Conservation (phyloP, 2,329 filamentous ascomycete genomes). For the Aspergillus eucalypticola region DNA sequence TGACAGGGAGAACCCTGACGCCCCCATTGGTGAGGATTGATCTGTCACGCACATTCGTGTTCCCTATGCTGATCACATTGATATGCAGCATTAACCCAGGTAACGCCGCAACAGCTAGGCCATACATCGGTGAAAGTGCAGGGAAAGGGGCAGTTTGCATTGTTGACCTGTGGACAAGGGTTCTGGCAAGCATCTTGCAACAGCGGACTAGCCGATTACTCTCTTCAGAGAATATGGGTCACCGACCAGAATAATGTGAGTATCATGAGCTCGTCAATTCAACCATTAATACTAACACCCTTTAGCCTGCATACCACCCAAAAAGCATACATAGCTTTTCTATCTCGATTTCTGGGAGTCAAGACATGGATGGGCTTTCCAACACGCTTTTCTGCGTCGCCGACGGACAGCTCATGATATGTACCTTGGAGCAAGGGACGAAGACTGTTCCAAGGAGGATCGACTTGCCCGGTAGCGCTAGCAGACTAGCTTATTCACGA, state of each 20-base stretch:
- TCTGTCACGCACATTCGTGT: background rate
- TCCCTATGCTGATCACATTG: constrained; percentile 2
- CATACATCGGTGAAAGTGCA: constrained; percentile 41
- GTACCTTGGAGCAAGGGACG: constrained; percentile 46
- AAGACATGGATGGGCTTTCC: constrained; percentile 30
- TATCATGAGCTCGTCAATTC: background rate
- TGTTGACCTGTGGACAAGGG: constrained; percentile 40
- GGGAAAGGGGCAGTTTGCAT: constrained; percentile 29
- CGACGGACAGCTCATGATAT: constrained; percentile 50
- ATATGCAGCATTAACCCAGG: constrained; percentile 35
- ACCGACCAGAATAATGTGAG: constrained; percentile 46
- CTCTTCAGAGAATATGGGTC: constrained; percentile 41
- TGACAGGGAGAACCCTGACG: constrained; percentile 17
- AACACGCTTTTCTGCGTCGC: constrained; percentile 52
- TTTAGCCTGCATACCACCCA: constrained; percentile 42
- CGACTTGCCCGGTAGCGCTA: constrained; percentile 43
- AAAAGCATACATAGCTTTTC: constrained; percentile 37
- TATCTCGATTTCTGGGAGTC: constrained; percentile 32
- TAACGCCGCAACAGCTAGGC: constrained; percentile 33
- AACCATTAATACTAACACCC: constrained; percentile 16
- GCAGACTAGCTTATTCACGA: constrained; percentile 48
- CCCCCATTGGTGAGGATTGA: constrained; percentile 30
- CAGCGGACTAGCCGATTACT: constrained; percentile 27
- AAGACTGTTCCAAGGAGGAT: constrained; percentile 46
- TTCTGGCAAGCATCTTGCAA: constrained; percentile 41